Evolutionary conservation across 768 basidiomycete genomes (phyloP), one percentile per base, ranked within the genome.

Genomic region (Clavaria fumosa): DNA sequence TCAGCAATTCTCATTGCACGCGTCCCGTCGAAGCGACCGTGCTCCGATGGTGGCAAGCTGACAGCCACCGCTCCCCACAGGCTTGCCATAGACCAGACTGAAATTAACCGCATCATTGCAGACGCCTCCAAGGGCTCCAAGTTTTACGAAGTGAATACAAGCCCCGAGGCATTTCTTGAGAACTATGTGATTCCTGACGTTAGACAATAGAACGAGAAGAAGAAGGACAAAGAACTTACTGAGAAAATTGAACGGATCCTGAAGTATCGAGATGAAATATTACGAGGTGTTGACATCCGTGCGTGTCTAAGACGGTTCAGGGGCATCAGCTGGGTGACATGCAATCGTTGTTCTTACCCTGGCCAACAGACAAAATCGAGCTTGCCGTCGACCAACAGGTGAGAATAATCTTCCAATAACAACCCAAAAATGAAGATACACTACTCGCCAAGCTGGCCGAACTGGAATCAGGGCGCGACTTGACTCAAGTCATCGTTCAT

Each of bases 121-220:
- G 84, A 93, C 37, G 88, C 75, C 12, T 89, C 84, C 5, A 89
- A 85, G 51, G 90, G 90, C 3, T 91, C 88, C 19, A 89, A 88
- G 57, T 96, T 82, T 56, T 91, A 85, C 53, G 75, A 88, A 62
- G 80, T 72, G 52, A 49, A 63, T n/a, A 17, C 17, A 14, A 17
- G 9, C 3, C 17, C 28, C 18, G 4, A 19, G 21, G 30, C 11
- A 23, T 39, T 19, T 6, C 17, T 21, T 18, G 24, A 21, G 19
- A 20, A 15, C 37, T 23, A 7, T 11, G 18, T 30, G 42, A 31
- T 41, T 30, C 22, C 38, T 22, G 26, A 23, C n/a, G 43, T n/a
- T n/a, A n/a, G n/a, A n/a, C 39, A 23, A 44, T 47, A 85, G 74
- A 89, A 91, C 46, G 89, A 95, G 61, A 88, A 85, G 54, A 70